Percentiles rank a stretch among this genome's conserved stretches.
Evolutionary conservation across 225 moss, liverwort and hornwort species (phyloP).

Genomic region (Physcomitrium patens): DNA sequence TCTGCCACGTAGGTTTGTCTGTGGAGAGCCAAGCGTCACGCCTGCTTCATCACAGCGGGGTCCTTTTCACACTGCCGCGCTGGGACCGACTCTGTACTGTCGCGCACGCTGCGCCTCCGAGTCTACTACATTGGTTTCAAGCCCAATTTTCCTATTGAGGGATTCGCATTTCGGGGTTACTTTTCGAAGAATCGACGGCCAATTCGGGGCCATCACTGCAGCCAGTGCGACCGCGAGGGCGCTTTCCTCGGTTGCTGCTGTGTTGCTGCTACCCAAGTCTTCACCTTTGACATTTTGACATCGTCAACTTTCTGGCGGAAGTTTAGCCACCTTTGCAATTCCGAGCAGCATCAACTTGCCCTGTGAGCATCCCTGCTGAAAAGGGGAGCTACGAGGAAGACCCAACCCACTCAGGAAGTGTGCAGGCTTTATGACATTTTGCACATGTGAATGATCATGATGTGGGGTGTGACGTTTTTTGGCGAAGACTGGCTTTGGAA

Average conservation of each 20-base stretch:
- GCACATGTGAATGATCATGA: background rate
- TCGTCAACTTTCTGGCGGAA: constrained; percentile 42
- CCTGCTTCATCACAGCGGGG: too few relatives aligned
- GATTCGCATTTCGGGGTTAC: too few relatives aligned
- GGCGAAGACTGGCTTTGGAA: background rate
- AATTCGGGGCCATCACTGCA: background rate
- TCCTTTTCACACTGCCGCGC: too few relatives aligned
- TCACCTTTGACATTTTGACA: constrained; percentile 24
- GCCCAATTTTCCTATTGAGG: too few relatives aligned
- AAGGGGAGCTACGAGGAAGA: constrained; percentile 1
- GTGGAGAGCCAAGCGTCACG: too few relatives aligned
- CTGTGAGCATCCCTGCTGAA: background rate
- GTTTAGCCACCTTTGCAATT: constrained; percentile 29
- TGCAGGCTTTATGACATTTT: background rate
- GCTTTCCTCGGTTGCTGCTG: too few relatives aligned
- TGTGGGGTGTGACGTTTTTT: constrained; percentile 10
- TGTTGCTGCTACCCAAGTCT: constrained; percentile 3
- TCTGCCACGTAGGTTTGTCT: too few relatives aligned
- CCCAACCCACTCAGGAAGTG: constrained; percentile 20
- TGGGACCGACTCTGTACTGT: too few relatives aligned
- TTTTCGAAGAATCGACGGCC: too few relatives aligned
- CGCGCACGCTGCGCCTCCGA: too few relatives aligned
- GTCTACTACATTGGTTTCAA: too few relatives aligned
- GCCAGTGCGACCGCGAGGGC: background rate
- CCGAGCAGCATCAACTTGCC: constrained; percentile 19